Percentiles rank a stretch among this genome's conserved stretches.
These are phyloP conservation scores for Emericellopsis cladophorae DNA, from an alignment of 2,329 filamentous ascomycete genomes.

Conservation along the genomic window DNA sequence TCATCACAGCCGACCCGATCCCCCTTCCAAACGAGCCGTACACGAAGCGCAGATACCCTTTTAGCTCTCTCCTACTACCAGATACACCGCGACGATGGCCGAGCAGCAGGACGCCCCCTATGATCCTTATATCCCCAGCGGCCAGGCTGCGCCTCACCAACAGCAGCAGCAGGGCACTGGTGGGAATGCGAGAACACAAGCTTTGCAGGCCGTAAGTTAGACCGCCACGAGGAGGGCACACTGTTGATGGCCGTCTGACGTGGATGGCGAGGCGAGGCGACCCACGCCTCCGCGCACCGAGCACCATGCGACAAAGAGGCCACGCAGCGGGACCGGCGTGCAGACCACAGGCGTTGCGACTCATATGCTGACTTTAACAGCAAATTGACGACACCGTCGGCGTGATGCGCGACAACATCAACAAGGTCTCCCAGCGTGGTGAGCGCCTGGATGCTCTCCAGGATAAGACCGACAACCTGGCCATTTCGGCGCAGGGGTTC, in stretches of 20 bases:
- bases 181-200: conserved; percentile 41
- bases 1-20: too few species aligned
- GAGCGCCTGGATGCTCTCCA: conserved; percentile 77
- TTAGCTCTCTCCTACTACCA: neutral
- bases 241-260: too few species aligned
- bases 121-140: conserved; percentile 78
- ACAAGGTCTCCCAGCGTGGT: conserved; percentile 89
- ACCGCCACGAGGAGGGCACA: too few species aligned
- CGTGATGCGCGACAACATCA: conserved; percentile 96
- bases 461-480: conserved; percentile 91
- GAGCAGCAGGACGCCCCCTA: conserved; percentile 51
- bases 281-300: neutral
- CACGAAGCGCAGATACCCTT: neutral
- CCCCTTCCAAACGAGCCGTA: neutral
- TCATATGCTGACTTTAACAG: conserved; percentile 30
- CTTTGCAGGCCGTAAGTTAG: conserved; percentile 69
- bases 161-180: conserved; percentile 25
- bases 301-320: neutral
- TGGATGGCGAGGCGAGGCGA: neutral
- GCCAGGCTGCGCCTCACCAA: conserved; percentile 33
- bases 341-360: too few species aligned
- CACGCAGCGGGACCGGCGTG: neutral
- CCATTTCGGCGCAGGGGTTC: conserved; percentile 87
- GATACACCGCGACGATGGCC: conserved; percentile 28
- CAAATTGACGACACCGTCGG: conserved; percentile 95